Base-by-base conservation (phyloP, 2,329 filamentous ascomycete species). In the Colletotrichum coccodes region DNA sequence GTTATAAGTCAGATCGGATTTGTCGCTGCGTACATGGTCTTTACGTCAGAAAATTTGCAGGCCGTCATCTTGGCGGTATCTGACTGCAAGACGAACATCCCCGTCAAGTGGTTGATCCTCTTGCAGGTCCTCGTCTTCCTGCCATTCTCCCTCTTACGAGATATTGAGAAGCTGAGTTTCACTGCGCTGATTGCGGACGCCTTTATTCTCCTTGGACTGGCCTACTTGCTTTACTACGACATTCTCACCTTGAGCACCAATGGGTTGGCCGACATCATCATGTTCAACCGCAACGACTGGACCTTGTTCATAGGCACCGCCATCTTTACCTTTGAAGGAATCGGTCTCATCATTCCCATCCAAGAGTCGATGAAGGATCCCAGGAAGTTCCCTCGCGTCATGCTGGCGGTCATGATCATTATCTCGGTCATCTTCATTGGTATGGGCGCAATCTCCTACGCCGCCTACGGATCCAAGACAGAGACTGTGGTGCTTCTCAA, bases 271-370 rank as follows among this genome's bases (percentile, higher is more conserved):
- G 96, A 99, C 78, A 95, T 98, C 76, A 89, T 92, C 73, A 87
- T 92, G 76, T 98, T 99, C 86, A 99, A 99, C 83, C 81, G 91
- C 46, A 90, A 92, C 70, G 92, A 94, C 78, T 99, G 97, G 96
- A 97, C 96, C 0, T 87, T 99, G 5, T 98, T 99, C 79, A 99
- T 99, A 75, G 97, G 96, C 70, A 99, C 97, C 0, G 96, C 97
- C 32, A 98, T 99, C 75, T 94, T 94, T 80, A 93, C 92, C 0
- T 94, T 93, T 73, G 92, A 94, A 76, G 92, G 92, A 54, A 94
- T 94, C 53, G 92, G 92, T 1, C 87, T 94, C 28, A 93, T 94
- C 71, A 82, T 94, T 9, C 92, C 92, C 0, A 94, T 94, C 61
- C 91, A 94, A 76, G 91, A 90, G 9, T 91, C 89, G 64, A 94